phyloP scores from a whole-genome alignment of 2,329 filamentous ascomycete species.

The Fusarium lateritium region DNA sequence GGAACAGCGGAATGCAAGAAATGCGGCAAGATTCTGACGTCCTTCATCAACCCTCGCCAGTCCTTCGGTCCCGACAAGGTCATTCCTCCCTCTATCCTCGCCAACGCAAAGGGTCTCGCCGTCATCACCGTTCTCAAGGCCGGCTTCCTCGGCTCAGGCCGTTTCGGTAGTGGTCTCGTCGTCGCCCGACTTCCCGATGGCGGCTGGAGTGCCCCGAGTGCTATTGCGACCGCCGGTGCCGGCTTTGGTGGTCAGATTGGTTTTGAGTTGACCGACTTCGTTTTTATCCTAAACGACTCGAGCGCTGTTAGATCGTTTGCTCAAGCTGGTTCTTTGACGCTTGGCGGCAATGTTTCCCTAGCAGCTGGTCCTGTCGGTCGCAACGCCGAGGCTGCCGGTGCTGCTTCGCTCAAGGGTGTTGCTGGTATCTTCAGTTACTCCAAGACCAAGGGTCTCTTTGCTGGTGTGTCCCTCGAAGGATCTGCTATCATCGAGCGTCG shows the following conservation, averaged over 20 bases:
- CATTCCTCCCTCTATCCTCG: slow-evolving; percentile 91
- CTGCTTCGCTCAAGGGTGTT: slow-evolving; percentile 89
- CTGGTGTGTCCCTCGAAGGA: slow-evolving; percentile 94
- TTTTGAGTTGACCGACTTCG: slow-evolving; percentile 92
- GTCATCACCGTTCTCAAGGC: slow-evolving; percentile 90
- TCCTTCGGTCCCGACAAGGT: slow-evolving; percentile 97
- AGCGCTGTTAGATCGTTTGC: slow-evolving; percentile 93
- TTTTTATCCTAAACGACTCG: slow-evolving; percentile 97
- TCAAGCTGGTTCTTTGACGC: slow-evolving; percentile 89
- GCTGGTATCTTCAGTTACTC: slow-evolving; percentile 97
- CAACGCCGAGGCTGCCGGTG: slow-evolving; percentile 96
- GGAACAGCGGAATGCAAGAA: slow-evolving; percentile 93
- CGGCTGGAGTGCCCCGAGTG: slow-evolving; percentile 84
- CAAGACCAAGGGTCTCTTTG: slow-evolving; percentile 97
- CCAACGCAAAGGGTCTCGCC: slow-evolving; percentile 91
- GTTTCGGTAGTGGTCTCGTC: slow-evolving; percentile 86
- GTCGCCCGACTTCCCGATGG: slow-evolving; percentile 84
- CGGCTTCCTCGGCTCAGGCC: slow-evolving; percentile 85
- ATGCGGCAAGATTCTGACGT: slow-evolving; percentile 93
- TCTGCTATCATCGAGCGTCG: slow-evolving; percentile 93
- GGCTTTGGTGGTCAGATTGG: slow-evolving; percentile 90
- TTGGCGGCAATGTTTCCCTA: slow-evolving; percentile 96
- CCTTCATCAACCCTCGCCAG: slow-evolving; percentile 94
- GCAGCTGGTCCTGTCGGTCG: slow-evolving; percentile 94
- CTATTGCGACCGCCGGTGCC: slow-evolving; percentile 84